Base-by-base conservation (phyloP, 257 asterid genomes). In the Lycium ferocissimum region DNA sequence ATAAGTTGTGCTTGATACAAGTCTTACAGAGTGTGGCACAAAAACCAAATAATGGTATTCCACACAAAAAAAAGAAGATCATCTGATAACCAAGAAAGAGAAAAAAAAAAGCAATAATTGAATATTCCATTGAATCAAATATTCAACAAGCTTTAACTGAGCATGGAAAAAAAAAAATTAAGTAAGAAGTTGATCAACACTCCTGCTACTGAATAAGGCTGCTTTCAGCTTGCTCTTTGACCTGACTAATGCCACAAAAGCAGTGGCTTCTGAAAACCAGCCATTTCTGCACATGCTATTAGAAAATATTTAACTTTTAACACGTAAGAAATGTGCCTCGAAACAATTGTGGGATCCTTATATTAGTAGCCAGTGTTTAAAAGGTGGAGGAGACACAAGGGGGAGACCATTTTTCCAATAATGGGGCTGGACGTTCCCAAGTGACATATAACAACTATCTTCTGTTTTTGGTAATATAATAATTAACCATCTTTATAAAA, bases 1-100 rank as follows among this genome's bases (percentile, higher is more conserved):
- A 82, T 1, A 40, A 45, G 70, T 5, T 51, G 62, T 70, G 56
- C 84, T 51, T 85, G 82, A 69, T 72, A 66, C 80, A 20, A 69
- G 67, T 84, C 26, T 70, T 79, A 45, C 57, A 9, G 37, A 67
- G 81, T 14, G 57, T 51, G 47, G 45, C 65, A 76, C 5, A 26
- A 51, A 33, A 69, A 37, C 17, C 18, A 83, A 72, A 66, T 47
- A 82, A 26, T 26, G 33, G 33, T 26, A 26, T 26, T 26, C 33
- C 33, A 26, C 33, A 26, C 33, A 26, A 26, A 26, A 26, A 26
- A 26, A 26, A 26, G 33, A 26, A 26, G 33, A 26, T 26, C 0
- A 26, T 26, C 33, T 26, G 33, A 26, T 26, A 26, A 26, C 33
- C 33, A 26, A 26, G 0, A 26, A 26, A 26, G 33, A 26, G 33